Conservation (phyloP, 2,329 filamentous ascomycete species). For the Talaromyces sp. region DNA sequence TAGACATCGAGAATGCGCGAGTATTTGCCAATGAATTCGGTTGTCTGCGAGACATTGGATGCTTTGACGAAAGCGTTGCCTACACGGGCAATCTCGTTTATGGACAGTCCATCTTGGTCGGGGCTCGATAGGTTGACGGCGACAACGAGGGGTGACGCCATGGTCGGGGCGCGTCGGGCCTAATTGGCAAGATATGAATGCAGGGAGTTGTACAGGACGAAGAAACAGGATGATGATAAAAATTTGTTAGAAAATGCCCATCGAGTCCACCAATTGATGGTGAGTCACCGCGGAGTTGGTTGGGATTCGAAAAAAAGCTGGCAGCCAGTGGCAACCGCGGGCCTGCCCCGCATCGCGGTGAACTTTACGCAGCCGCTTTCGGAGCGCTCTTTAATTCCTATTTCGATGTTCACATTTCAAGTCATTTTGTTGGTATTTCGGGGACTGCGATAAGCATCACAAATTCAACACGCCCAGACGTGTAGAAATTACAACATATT, state of each 20-base stretch:
- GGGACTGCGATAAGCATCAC: neutral
- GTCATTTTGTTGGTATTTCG: neutral
- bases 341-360: neutral
- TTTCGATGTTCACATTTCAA: neutral
- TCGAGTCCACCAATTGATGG: neutral
- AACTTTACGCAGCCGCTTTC: neutral
- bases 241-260: too few species aligned
- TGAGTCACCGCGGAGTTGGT: neutral
- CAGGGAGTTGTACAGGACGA: neutral
- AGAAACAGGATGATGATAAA: neutral
- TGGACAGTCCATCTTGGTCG: conserved; percentile 45
- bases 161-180: conserved; percentile 16
- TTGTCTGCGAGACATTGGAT: conserved; percentile 33
- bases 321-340: neutral
- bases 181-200: neutral
- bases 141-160: conserved; percentile 40
- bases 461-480: neutral
- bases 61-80: conserved; percentile 54
- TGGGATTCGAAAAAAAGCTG: neutral
- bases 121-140: conserved; percentile 35
- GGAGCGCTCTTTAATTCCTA: neutral
- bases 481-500: neutral
- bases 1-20: conserved; percentile 58
- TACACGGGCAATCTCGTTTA: conserved; percentile 54
- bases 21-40: conserved; percentile 53